Percentiles rank a stretch among this genome's conserved stretches.
Evolutionary conservation across 1,284 basidiomycete species (phyloP).

Genomic region (Gymnopus androsaceus): DNA sequence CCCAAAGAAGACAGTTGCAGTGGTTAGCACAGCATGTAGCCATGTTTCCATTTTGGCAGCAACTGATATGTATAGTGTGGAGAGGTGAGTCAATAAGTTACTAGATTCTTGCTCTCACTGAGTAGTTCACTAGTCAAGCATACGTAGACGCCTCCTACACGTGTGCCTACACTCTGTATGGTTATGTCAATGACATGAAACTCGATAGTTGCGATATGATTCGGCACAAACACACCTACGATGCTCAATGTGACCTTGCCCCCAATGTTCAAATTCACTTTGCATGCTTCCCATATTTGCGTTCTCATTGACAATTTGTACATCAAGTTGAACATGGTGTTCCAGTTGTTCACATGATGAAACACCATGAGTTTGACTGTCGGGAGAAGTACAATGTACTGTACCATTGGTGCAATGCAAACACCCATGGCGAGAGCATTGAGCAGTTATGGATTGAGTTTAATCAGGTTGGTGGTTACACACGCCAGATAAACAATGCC

Average conservation of each 20-base stretch:
- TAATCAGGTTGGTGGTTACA: constrained; percentile 5
- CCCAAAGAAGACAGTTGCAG: neutral
- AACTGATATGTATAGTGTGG: constrained; percentile 3
- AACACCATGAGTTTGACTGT: constrained; percentile 1
- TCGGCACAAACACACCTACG: neutral
- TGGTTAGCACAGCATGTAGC: neutral
- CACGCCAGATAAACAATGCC: constrained; percentile 14
- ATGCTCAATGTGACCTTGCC: neutral
- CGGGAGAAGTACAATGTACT: neutral
- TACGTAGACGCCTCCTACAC: constrained; percentile 1
- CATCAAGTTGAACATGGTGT: constrained; percentile 1
- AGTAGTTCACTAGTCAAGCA: neutral
- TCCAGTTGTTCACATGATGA: constrained; percentile 6
- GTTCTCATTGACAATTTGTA: neutral
- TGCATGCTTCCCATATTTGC: neutral
- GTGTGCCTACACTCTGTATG: neutral
- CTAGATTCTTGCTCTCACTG: neutral
- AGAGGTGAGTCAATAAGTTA: neutral
- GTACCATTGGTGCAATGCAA: constrained; percentile 1
- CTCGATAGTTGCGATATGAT: neutral
- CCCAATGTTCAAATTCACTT: neutral
- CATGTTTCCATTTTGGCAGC: constrained; percentile 4
- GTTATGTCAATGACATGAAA: neutral
- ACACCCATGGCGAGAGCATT: neutral
- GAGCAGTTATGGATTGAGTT: constrained; percentile 5